phyloP scores from a whole-genome alignment of 2,329 filamentous ascomycete genomes.

The Phoma sp. region DNA sequence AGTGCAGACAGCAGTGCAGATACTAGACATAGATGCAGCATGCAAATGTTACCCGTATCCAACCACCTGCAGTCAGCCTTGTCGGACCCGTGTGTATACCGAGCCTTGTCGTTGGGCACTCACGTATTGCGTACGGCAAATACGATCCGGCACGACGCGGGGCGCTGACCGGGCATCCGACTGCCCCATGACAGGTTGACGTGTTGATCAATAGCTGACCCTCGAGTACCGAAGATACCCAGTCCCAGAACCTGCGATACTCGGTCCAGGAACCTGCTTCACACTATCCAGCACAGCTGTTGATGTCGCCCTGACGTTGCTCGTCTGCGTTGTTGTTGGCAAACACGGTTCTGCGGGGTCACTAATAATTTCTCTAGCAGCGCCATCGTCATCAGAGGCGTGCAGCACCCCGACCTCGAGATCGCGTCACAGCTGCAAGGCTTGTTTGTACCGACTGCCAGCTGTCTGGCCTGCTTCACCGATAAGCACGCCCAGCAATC shows the following conservation, averaged over 20 bases:
- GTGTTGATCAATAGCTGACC: slow-evolving; percentile 10
- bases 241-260: no score
- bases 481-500: background rate
- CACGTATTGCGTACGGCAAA: slow-evolving; percentile 1
- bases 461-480: slow-evolving; percentile 13
- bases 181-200: slow-evolving; percentile 6
- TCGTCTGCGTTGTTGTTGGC: slow-evolving; percentile 6
- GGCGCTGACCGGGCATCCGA: slow-evolving; percentile 5
- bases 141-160: slow-evolving; percentile 8
- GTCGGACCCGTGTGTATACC: slow-evolving; percentile 13
- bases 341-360: slow-evolving; percentile 24
- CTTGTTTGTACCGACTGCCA: slow-evolving; percentile 22
- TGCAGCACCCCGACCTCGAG: slow-evolving; percentile 23
- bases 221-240: slow-evolving; percentile 1
- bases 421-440: slow-evolving; percentile 23
- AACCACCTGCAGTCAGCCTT: background rate
- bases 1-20: no score
- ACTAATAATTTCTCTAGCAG: slow-evolving; percentile 26
- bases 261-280: slow-evolving; percentile 7
- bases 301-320: slow-evolving; percentile 9
- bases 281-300: background rate
- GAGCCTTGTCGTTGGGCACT: slow-evolving; percentile 21
- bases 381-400: slow-evolving; percentile 36
- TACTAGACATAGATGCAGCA: background rate
- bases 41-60: no score